These are phyloP conservation scores for Ramalina intermedia DNA, from an alignment of 495 filamentous ascomycete species.

Conservation along the genomic window DNA sequence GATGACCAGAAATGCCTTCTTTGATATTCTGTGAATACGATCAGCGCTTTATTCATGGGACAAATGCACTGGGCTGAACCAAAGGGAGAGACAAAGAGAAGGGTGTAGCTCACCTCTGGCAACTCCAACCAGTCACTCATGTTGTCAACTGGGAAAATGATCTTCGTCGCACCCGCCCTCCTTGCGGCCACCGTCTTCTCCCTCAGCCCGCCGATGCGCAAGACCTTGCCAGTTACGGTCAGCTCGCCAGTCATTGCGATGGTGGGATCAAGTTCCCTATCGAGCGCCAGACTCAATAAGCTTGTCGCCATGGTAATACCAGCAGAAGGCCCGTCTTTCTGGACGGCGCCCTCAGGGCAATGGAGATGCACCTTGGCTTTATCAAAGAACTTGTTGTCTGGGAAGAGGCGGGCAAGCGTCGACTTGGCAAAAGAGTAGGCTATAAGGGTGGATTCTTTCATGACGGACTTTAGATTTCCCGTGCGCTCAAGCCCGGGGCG, in stretches of 20 bases:
- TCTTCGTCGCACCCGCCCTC: slow-evolving; percentile 81
- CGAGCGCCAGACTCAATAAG: slow-evolving; percentile 68
- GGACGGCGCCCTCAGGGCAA: slow-evolving; percentile 92
- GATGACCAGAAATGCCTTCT: slow-evolving; percentile 75
- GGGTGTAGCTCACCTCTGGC: slow-evolving; percentile 62
- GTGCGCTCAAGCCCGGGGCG: slow-evolving; percentile 75
- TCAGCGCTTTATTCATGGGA: slow-evolving; percentile 18
- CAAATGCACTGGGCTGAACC: neutral
- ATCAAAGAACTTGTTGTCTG: slow-evolving; percentile 89
- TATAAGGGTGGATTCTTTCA: slow-evolving; percentile 92
- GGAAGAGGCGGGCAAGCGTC: slow-evolving; percentile 65
- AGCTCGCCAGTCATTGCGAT: slow-evolving; percentile 98
- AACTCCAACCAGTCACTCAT: slow-evolving; percentile 94
- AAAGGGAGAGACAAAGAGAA: neutral
- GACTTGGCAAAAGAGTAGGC: slow-evolving; percentile 95
- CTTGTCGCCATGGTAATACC: slow-evolving; percentile 96
- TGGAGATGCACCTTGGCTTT: slow-evolving; percentile 92
- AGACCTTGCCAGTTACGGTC: slow-evolving; percentile 92
- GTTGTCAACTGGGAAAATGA: slow-evolving; percentile 93
- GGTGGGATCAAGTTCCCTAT: slow-evolving; percentile 63
- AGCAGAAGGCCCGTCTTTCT: slow-evolving; percentile 88
- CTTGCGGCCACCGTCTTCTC: slow-evolving; percentile 99
- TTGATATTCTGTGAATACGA: slow-evolving; percentile 72
- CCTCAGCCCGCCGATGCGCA: slow-evolving; percentile 86
- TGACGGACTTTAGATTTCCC: slow-evolving; percentile 88